A percentile compares a stretch with the other conserved stretches of the same genome.
Conservation (phyloP, 306 rosid species). For the Inga leiocalycina region DNA sequence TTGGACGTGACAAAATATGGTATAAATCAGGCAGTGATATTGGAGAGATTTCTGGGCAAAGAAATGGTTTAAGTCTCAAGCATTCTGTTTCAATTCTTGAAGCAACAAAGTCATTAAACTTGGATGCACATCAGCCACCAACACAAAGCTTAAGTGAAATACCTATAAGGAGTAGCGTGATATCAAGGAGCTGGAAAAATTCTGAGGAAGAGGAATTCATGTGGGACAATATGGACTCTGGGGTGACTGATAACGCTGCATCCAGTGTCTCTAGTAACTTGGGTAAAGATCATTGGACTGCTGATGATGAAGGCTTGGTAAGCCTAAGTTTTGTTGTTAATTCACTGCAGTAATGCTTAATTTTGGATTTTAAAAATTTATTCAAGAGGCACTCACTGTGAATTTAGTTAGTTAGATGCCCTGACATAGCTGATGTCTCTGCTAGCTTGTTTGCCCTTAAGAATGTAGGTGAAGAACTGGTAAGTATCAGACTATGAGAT, state of each 20-base stretch:
- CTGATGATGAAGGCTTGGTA: slow-evolving; percentile 79
- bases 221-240: slow-evolving; percentile 80
- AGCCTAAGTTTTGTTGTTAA: slow-evolving; percentile 28
- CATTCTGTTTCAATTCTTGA: slow-evolving; percentile 52
- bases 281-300: slow-evolving; percentile 54
- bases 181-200: slow-evolving; percentile 79
- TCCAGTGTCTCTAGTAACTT: slow-evolving; percentile 40
- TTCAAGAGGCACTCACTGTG: not conserved
- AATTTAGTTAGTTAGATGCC: slow-evolving; percentile 3
- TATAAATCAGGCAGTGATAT: slow-evolving; percentile 46
- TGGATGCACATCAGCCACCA: slow-evolving; percentile 46
- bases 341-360: slow-evolving; percentile 16
- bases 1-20: slow-evolving; percentile 62
- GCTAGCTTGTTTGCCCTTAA: not conserved
- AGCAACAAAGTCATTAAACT: slow-evolving; percentile 50
- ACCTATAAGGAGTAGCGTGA: slow-evolving; percentile 35
- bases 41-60: slow-evolving; percentile 64
- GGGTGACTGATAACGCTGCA: slow-evolving; percentile 48
- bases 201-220: slow-evolving; percentile 91
- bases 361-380: not conserved
- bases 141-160: slow-evolving; percentile 44
- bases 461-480: not conserved
- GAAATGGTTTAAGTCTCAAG: slow-evolving; percentile 62
- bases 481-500: not conserved
- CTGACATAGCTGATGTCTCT: not conserved